These are phyloP conservation scores for Penicillium sp. DNA, from an alignment of 2,329 filamentous ascomycete genomes.

Conservation along the genomic window DNA sequence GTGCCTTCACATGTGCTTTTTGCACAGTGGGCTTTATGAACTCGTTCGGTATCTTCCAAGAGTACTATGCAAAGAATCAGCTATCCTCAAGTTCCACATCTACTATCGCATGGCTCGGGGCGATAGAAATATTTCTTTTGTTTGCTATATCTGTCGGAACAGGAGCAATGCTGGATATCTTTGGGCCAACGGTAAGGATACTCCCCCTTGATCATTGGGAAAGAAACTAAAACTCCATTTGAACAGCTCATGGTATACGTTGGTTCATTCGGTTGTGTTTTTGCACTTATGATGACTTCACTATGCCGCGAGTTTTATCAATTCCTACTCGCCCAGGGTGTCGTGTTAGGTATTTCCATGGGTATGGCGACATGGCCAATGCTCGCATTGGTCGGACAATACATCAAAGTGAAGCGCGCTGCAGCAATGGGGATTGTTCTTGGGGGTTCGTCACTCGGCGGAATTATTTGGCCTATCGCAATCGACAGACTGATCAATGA, in stretches of 20 bases:
- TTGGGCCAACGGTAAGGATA: constrained; percentile 28
- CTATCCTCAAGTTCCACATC: constrained; percentile 27
- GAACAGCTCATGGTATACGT: constrained; percentile 27
- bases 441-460: constrained; percentile 35
- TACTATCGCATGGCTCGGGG: constrained; percentile 36
- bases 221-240: too few relatives aligned
- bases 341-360: constrained; percentile 33
- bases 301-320: constrained; percentile 38
- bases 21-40: constrained; percentile 41
- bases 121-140: constrained; percentile 32
- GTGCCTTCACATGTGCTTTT: constrained; percentile 31
- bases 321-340: constrained; percentile 40
- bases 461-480: constrained; percentile 37
- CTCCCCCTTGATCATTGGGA: too few relatives aligned
- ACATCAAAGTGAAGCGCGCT: constrained; percentile 30
- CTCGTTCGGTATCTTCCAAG: constrained; percentile 38
- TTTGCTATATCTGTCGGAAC: constrained; percentile 29
- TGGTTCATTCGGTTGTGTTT: constrained; percentile 28
- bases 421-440: constrained; percentile 34
- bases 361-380: constrained; percentile 30
- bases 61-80: constrained; percentile 30
- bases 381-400: constrained; percentile 30
- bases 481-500: constrained; percentile 31
- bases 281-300: constrained; percentile 39
- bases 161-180: constrained; percentile 32